Evolutionary conservation across 176 grass and related monocot genomes (phyloP), one percentile per base, ranked within the genome.

Genomic region (Thinopyrum elongatum): DNA sequence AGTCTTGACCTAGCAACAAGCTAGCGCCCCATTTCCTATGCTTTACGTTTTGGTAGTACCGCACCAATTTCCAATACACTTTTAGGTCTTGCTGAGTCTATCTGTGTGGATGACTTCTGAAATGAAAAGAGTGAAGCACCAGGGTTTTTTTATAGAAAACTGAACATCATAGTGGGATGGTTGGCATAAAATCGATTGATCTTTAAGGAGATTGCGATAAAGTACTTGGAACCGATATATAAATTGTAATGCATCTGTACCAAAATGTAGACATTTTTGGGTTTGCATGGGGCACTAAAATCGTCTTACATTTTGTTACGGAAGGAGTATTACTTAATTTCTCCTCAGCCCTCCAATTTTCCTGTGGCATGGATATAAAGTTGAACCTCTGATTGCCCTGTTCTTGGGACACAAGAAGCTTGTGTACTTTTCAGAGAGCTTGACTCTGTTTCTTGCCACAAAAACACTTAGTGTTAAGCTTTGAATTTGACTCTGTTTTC

Each of bases 1-100:
- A 26, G 53, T 83, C 17, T 74, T 83, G 35, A 69, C 82, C 6
- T 83, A 74, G 81, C 19, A 63, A 63, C 82, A 31, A 42, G 38
- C 55, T 58, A 58, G 1, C 3, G 3, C 55, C 7, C 0, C 55
- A 22, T 58, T 3, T 58, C 39, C 77, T 44, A 10, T 17, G 35
- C 58, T 65, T 65, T 51, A 65, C 41, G 15, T 64, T 82, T 57
- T 35, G 59, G 71, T 51, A 9, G 39, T 28, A 84, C 15, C 62
- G 59, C 82, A 84, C 71, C 71, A 76, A 51, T 76, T 76, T 65
- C 39, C 72, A 65, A 7, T 81, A 25, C 36, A 51, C 39, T 38
- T 49, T 65, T 26, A 26, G 39, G 71, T 36, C 72, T 27, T 51
- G 19, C 15, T 1, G 21, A 84, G 36, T 75, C 70, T 16, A 33